Conservation (phyloP, 371 early-diverging fungal species). For the Coemansia sp. region DNA sequence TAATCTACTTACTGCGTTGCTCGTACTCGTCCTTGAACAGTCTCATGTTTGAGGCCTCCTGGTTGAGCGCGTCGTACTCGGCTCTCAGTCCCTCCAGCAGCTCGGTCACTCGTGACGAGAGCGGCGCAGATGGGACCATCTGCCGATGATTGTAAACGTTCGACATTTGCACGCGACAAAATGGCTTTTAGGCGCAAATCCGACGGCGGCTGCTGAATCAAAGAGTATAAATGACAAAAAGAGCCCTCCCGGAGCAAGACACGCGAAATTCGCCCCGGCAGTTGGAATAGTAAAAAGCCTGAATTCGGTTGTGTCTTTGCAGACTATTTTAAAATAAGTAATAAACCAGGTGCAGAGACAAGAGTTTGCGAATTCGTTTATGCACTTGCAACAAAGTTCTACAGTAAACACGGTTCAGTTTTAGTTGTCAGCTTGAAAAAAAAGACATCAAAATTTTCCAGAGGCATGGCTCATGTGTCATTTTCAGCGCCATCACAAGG, state of each 20-base stretch:
- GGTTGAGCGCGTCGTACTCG: constrained; percentile 77
- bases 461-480: background rate
- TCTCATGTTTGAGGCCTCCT: constrained; percentile 72
- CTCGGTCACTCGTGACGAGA: constrained; percentile 70
- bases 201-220: background rate
- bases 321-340: background rate
- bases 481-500: background rate
- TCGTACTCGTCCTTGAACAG: constrained; percentile 85
- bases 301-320: background rate
- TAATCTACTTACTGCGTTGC: constrained; percentile 70
- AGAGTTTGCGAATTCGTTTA: background rate
- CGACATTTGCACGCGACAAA: constrained; percentile 51
- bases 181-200: constrained; percentile 3
- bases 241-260: background rate
- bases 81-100: constrained; percentile 77
- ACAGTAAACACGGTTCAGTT: background rate
- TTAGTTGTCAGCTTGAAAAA: constrained; percentile 1
- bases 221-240: background rate
- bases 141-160: constrained; percentile 79
- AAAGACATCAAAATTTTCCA: constrained; percentile 3
- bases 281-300: background rate
- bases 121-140: constrained; percentile 67
- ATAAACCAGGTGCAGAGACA: background rate
- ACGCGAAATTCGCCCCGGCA: background rate
- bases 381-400: background rate